Evolutionary conservation across 371 early-diverging fungal species (phyloP).

Genomic region (Umbelopsis sp.): DNA sequence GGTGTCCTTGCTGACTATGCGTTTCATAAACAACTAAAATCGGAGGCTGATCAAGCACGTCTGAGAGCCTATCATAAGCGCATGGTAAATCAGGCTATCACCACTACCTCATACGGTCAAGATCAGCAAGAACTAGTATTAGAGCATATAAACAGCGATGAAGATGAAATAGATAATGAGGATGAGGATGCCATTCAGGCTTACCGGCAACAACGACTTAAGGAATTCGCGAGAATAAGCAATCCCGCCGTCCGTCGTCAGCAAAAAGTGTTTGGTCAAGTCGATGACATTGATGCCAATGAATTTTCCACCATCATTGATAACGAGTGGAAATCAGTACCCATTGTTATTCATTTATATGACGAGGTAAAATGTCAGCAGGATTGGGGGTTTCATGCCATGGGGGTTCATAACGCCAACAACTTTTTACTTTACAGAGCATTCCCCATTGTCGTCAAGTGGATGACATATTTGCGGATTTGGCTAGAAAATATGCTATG

Average conservation of each 20-base stretch:
- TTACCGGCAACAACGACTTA: constrained; percentile 43
- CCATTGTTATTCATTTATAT: constrained; percentile 54
- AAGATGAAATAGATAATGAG: constrained; percentile 28
- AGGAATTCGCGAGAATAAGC: constrained; percentile 34
- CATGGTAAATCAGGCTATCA: constrained; percentile 46
- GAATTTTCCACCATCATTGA: constrained; percentile 54
- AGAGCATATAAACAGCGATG: constrained; percentile 32
- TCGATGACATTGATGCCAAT: constrained; percentile 39
- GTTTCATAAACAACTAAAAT: constrained; percentile 38
- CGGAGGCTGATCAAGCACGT: constrained; percentile 26
- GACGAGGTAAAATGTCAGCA: constrained; percentile 37
- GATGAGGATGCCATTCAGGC: constrained; percentile 36
- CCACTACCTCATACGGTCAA: constrained; percentile 48
- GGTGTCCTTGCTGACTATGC: constrained; percentile 61
- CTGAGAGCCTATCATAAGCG: constrained; percentile 42
- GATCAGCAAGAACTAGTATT: constrained; percentile 40
- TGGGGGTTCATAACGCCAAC: no score
- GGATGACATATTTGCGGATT: constrained; percentile 35
- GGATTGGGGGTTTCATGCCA: background rate
- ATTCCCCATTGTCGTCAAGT: constrained; percentile 41
- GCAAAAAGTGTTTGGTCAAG: constrained; percentile 47
- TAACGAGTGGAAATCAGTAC: constrained; percentile 44
- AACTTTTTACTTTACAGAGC: constrained; percentile 21
- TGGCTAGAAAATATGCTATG: constrained; percentile 49
- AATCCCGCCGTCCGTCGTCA: constrained; percentile 31